Conservation (phyloP, 1,139 yeast species). For the Debaryomyces subglobosus region DNA sequence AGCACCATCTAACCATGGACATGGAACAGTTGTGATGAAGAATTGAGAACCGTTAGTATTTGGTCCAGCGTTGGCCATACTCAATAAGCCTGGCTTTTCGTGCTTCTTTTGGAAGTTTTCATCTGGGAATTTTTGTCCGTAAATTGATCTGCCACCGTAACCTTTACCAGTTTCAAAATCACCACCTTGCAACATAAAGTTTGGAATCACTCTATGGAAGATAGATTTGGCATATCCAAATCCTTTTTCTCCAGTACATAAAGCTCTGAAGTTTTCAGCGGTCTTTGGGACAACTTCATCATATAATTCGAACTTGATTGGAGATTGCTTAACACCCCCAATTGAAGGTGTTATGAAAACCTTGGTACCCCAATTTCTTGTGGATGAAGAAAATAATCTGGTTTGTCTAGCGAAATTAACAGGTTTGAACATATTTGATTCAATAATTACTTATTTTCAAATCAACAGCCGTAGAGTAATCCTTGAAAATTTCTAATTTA, state of each 20-base stretch:
- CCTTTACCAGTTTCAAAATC: constrained; percentile 46
- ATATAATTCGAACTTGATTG: constrained; percentile 61
- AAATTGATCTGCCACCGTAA: constrained; percentile 44
- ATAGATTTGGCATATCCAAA: constrained; percentile 83
- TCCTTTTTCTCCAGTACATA: constrained; percentile 94
- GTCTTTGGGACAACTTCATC: constrained; percentile 94
- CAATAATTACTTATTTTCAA: neutral
- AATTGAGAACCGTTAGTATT: constrained; percentile 48
- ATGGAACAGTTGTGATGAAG: constrained; percentile 46
- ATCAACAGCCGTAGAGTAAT: neutral
- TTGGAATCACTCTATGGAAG: constrained; percentile 47
- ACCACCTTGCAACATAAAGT: constrained; percentile 49
- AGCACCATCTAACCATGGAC: constrained; percentile 47
- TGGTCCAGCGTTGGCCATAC: constrained; percentile 50
- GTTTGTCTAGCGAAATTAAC: constrained; percentile 12
- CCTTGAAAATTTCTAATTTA: neutral
- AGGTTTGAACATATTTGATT: constrained; percentile 8
- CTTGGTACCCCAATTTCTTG: constrained; percentile 36
- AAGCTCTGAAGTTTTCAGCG: constrained; percentile 93
- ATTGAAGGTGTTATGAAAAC: constrained; percentile 42
- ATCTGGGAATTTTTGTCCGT: constrained; percentile 41
- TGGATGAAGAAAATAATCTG: constrained; percentile 36
- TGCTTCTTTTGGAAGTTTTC: constrained; percentile 41
- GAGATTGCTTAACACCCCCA: constrained; percentile 33
- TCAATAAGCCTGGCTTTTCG: constrained; percentile 40